Evolutionary conservation across 768 basidiomycete genomes (phyloP).

Genomic region (Calocybe gangraenosa): DNA sequence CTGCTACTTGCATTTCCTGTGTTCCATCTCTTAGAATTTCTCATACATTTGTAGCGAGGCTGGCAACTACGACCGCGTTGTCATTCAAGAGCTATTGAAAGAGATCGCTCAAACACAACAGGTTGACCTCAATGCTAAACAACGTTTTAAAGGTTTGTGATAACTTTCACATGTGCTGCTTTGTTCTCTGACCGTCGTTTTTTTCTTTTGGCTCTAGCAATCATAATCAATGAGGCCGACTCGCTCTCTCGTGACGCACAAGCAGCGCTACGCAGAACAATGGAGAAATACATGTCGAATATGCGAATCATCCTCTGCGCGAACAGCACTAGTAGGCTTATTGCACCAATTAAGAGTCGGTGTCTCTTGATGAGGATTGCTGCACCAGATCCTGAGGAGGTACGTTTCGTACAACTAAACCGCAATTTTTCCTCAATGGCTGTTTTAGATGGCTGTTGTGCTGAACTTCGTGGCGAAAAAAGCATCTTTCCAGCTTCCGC

Average conservation of each 20-base stretch:
- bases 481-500: conserved; percentile 79
- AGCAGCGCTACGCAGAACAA: conserved; percentile 92
- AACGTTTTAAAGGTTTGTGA: conserved; percentile 86
- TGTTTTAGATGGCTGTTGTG: conserved; percentile 70
- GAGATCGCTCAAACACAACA: conserved; percentile 99
- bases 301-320: conserved; percentile 96
- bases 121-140: conserved; percentile 92
- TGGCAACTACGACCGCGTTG: conserved; percentile 90
- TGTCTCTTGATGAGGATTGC: conserved; percentile 93
- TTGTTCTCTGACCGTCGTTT: background rate
- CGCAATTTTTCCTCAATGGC: background rate
- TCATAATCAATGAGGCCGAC: conserved; percentile 97
- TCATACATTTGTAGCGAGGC: conserved; percentile 64
- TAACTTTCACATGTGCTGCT: background rate
- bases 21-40: conserved; percentile 1
- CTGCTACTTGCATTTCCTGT: conserved; percentile 17
- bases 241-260: conserved; percentile 93
- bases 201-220: too few relatives aligned
- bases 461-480: conserved; percentile 75
- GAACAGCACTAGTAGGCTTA: conserved; percentile 91
- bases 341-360: conserved; percentile 94
- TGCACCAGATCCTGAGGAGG: conserved; percentile 77
- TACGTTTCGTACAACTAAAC: conserved; percentile 22
- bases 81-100: conserved; percentile 95
- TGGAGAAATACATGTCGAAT: conserved; percentile 99